These are phyloP conservation scores for Claviceps sp. DNA, from an alignment of 2,329 filamentous ascomycete genomes.

Conservation along the genomic window DNA sequence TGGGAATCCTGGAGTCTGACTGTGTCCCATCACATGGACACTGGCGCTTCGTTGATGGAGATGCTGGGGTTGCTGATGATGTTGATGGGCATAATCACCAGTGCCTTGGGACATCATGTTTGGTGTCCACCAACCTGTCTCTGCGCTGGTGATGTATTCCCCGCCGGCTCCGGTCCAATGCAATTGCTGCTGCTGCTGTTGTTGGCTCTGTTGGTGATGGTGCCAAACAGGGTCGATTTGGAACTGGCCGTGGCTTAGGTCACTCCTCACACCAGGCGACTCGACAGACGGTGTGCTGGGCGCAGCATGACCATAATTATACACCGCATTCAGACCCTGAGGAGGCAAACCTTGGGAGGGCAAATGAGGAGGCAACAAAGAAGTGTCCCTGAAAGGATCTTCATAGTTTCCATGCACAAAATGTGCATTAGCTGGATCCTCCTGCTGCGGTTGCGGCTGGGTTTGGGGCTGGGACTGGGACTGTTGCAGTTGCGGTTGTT, in stretches of 20 bases:
- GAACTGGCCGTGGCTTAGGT: conserved; percentile 16
- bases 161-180: conserved; percentile 14
- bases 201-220: conserved; percentile 13
- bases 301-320: conserved; percentile 19
- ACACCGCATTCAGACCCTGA: conserved; percentile 13
- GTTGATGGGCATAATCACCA: conserved; percentile 7
- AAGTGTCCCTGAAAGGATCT: conserved; percentile 24
- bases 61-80: background rate
- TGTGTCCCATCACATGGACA: conserved; percentile 27
- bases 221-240: conserved; percentile 9
- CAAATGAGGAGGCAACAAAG: conserved; percentile 11
- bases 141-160: conserved; percentile 14
- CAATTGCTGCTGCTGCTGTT: conserved; percentile 12
- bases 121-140: conserved; percentile 19
- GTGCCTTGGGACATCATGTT: conserved; percentile 16
- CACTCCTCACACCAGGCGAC: conserved; percentile 23
- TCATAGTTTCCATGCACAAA: conserved; percentile 25
- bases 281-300: conserved; percentile 26
- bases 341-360: conserved; percentile 8
- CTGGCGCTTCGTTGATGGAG: conserved; percentile 16
- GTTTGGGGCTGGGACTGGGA: no score
- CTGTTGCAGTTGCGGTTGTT: conserved; percentile 11
- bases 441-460: conserved; percentile 1
- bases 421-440: conserved; percentile 13
- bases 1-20: conserved; percentile 25